phyloP scores from a whole-genome alignment of 2,329 filamentous ascomycete genomes.

The Fusarium nelsonii region DNA sequence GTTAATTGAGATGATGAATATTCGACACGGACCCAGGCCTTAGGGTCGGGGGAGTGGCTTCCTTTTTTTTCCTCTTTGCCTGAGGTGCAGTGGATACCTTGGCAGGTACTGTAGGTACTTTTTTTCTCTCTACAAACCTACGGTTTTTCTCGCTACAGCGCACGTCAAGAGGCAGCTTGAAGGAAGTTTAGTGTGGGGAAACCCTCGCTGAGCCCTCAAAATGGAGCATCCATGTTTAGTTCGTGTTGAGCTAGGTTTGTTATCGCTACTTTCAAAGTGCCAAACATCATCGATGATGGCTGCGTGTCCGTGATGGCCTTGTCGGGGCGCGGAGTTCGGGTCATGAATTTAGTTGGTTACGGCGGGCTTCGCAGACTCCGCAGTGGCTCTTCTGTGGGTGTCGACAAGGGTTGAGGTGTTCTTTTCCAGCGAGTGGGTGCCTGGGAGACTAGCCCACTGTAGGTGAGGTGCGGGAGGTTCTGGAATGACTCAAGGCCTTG shows the following conservation, averaged over 20 bases:
- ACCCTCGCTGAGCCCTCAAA: slow-evolving; percentile 23
- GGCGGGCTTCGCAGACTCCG: slow-evolving; percentile 26
- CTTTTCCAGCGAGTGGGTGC: slow-evolving; percentile 36
- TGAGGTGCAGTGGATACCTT: slow-evolving; percentile 41
- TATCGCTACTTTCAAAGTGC: slow-evolving; percentile 27
- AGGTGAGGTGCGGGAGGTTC: slow-evolving; percentile 27
- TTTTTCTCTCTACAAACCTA: neutral
- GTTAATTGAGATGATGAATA: slow-evolving; percentile 39
- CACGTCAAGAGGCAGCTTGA: slow-evolving; percentile 42
- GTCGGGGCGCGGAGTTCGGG: slow-evolving; percentile 42
- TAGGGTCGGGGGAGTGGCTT: slow-evolving; percentile 46
- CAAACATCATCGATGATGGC: slow-evolving; percentile 29
- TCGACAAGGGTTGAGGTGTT: slow-evolving; percentile 32
- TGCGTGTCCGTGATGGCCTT: slow-evolving; percentile 34
- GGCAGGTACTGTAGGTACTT: slow-evolving; percentile 9
- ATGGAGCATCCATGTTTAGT: slow-evolving; percentile 10
- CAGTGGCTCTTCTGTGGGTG: slow-evolving; percentile 40
- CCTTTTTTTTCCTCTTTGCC: slow-evolving; percentile 51
- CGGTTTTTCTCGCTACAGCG: slow-evolving; percentile 3
- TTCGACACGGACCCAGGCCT: slow-evolving; percentile 40
- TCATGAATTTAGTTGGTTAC: slow-evolving; percentile 27
- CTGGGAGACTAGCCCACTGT: slow-evolving; percentile 1
- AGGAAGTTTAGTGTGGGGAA: slow-evolving; percentile 44
- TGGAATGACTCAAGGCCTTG: slow-evolving; percentile 48
- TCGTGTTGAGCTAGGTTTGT: neutral